Evolutionary conservation across 1,284 basidiomycete species (phyloP).

Genomic region (Acaromyces ingoldii): DNA sequence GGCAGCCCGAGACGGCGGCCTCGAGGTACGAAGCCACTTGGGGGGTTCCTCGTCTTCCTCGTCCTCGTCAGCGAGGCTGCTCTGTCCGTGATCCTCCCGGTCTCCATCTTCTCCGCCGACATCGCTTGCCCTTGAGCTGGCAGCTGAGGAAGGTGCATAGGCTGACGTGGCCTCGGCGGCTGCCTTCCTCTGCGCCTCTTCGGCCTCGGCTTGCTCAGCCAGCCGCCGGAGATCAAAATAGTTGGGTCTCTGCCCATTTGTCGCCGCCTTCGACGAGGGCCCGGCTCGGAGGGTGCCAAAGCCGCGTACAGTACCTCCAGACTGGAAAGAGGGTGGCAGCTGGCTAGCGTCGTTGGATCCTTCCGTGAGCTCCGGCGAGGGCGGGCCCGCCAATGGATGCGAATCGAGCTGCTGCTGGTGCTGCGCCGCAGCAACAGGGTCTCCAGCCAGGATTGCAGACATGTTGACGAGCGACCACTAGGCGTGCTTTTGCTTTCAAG

Average conservation of each 20-base stretch:
- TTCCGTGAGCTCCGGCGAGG: neutral
- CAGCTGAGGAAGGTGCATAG: neutral
- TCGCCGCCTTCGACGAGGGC: neutral
- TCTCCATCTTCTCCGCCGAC: neutral
- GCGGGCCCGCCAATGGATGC: neutral
- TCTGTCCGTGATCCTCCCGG: neutral
- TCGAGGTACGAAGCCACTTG: neutral
- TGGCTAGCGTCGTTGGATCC: neutral
- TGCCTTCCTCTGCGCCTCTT: conserved; percentile 7
- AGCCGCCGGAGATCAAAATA: conserved; percentile 16
- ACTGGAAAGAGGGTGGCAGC: neutral
- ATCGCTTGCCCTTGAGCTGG: neutral
- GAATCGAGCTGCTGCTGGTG: too few species aligned
- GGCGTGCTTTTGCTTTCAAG: too few species aligned
- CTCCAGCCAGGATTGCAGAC: too few species aligned
- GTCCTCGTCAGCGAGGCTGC: neutral
- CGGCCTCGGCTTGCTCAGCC: conserved; percentile 19
- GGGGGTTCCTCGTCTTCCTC: neutral
- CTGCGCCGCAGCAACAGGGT: too few species aligned
- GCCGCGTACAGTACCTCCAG: neutral
- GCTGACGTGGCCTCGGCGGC: neutral
- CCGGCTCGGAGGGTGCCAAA: neutral
- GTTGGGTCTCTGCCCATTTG: neutral
- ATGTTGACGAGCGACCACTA: too few species aligned
- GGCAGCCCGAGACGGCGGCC: neutral